Base-by-base conservation (phyloP, 1,139 yeast species). In the Wickerhamomyces sp. region DNA sequence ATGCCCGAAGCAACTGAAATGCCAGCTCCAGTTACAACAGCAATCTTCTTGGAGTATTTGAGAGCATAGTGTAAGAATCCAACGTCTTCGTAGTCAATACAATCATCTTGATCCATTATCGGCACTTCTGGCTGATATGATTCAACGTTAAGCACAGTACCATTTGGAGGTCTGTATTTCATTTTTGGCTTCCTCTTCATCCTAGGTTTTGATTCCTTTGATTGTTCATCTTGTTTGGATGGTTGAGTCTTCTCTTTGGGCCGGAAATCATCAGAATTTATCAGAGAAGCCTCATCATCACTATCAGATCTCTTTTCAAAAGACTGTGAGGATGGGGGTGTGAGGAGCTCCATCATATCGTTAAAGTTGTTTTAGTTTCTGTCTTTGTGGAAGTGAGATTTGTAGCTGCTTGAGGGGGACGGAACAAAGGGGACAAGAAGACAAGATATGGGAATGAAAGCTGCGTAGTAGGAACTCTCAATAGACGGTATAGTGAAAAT, bases 1-100 rank as follows among this genome's bases (percentile, higher is more conserved):
- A 87, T 86, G 3, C 96, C 96, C 0, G 94, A 87, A 29, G 84
- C 84, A 39, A 89, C 91, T 19, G 95, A 84, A 22, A 85, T 77
- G 4, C 96, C 96, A 10, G 96, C 96, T 4, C 96, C 96, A 0
- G 91, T 76, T 23, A 87, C 68, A 23, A 77, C 68, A 1, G 81
- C 66, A 62, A 63, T 69, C 35, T 58, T 59, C 36, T 58, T 62
- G n/a, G 71, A 59, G 47, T 78, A 66, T 45, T 62, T 66, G 11
- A 82, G 42, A 1, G 70, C 67, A 44, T 65, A 61, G 32, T 61
- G 65, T 16, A 71, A 44, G 40, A 70, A 71, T 10, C 61, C 55
- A 10, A 66, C 54, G 40, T 66, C 70, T 23, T 58, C 59, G 17
- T 59, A 44, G 31, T 61, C 62, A 10, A 63, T 46, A 8, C 42